Conservation (phyloP, 257 asterid genomes). For the Solanum chilense region DNA sequence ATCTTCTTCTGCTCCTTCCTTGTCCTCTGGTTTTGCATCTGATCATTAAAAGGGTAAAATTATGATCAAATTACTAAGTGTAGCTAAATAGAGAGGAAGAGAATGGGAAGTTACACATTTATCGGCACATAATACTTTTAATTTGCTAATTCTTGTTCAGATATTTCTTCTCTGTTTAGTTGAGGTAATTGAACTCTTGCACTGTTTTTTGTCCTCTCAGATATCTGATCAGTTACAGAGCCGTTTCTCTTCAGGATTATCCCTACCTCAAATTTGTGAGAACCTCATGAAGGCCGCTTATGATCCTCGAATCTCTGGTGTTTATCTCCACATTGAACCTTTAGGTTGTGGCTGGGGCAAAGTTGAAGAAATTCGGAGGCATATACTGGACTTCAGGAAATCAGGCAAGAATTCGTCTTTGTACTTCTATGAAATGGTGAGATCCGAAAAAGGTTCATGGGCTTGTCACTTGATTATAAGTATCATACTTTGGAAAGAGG, state of each 20-base stretch:
- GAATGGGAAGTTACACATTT: not conserved
- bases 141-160: not conserved
- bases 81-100: not conserved
- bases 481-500: not conserved
- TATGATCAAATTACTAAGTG: not conserved
- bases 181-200: not conserved
- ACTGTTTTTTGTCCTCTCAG: constrained; percentile 31
- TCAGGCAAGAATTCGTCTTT: constrained; percentile 41
- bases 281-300: constrained; percentile 87
- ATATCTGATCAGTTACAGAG: constrained; percentile 94
- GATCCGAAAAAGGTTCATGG: not conserved
- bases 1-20: not conserved
- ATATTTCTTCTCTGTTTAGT: not conserved
- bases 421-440: not conserved
- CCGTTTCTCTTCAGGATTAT: constrained; percentile 88
- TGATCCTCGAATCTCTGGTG: constrained; percentile 92
- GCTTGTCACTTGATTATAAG: not conserved
- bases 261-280: constrained; percentile 92
- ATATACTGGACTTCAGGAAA: constrained; percentile 73
- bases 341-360: constrained; percentile 95
- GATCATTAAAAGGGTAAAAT: not conserved
- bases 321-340: constrained; percentile 84
- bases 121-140: not conserved
- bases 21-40: not conserved
- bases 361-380: constrained; percentile 93